Conservation (phyloP, 495 filamentous ascomycete genomes). For the Glutinoglossum americanum region DNA sequence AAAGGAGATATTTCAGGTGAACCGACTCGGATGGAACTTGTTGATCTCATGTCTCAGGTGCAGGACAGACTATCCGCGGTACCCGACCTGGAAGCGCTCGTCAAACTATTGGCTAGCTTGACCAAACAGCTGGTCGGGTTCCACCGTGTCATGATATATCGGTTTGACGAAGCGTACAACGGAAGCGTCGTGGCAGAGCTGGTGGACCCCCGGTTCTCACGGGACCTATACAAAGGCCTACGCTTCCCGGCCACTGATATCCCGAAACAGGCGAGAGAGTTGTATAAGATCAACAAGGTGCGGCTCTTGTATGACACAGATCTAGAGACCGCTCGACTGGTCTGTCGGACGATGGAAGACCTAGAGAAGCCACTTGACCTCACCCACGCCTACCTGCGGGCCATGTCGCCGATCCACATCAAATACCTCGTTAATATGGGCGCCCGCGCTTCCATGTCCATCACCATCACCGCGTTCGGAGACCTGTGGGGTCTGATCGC, state of each 20-base stretch:
- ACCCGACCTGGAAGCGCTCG: constrained; percentile 39
- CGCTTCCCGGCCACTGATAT: constrained; percentile 88
- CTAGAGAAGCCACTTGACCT: constrained; percentile 63
- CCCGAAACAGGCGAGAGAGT: constrained; percentile 61
- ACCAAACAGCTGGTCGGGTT: constrained; percentile 82
- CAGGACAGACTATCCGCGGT: constrained; percentile 57
- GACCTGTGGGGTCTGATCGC: constrained; percentile 82
- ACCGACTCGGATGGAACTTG: constrained; percentile 80
- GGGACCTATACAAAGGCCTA: constrained; percentile 73
- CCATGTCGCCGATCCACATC: constrained; percentile 77
- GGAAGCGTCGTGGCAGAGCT: constrained; percentile 75
- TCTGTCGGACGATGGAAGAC: constrained; percentile 60
- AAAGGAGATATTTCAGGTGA: constrained; percentile 42
- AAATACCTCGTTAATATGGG: constrained; percentile 86
- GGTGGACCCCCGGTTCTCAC: constrained; percentile 57
- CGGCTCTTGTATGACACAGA: constrained; percentile 60
- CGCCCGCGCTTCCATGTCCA: constrained; percentile 81
- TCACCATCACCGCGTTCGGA: constrained; percentile 68
- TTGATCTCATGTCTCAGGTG: constrained; percentile 77
- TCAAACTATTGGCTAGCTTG: constrained; percentile 53
- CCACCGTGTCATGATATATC: constrained; percentile 83
- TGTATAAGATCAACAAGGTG: constrained; percentile 66
- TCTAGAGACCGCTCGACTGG: constrained; percentile 53
- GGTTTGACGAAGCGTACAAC: constrained; percentile 70
- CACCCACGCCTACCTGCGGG: constrained; percentile 65